Evolutionary conservation across 1,284 basidiomycete species (phyloP), one percentile per base, ranked within the genome.

Genomic region (Trichosporon asahii): DNA sequence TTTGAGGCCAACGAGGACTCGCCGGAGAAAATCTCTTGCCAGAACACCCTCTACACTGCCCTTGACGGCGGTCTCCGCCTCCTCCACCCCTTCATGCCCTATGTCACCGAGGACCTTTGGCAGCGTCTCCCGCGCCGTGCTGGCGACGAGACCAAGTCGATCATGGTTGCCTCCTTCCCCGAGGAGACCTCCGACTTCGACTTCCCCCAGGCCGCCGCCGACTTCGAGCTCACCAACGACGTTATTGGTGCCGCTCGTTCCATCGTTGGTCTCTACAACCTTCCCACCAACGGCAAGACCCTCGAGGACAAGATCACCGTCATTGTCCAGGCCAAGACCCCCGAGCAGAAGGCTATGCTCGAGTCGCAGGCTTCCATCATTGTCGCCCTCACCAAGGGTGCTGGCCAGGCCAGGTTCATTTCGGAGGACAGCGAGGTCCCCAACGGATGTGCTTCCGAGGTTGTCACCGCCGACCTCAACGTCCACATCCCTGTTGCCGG

Each of bases 21-120:
- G 1, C 86, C 86, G 21, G 88, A 87, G 21, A 88, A 90, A 68
- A 86, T 86, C 65, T 98, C 95, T 7, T 93, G 95, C 14, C 95
- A 98, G 82, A 93, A 99, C 84, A 99, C 96, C 0, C 85, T 99
- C 63, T 98, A 98, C 84, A 96, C 92, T 14, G 95, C 94, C 81
- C 87, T 99, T 53, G 97, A 99, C 77, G 85, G 90, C 69, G 97
- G 96, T 12, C 86, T 99, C 66, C 89, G 90, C 64, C 86, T 99
- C 9, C 86, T 99, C 14, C 97, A 99, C 83, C 96, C 97, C 1
- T 96, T 98, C 86, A 99, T 99, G 97, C 97, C 97, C 1, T 99
- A 91, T 83, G 94, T 99, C 57, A 98, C 96, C 1, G 97, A 99
- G 84, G 97, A 99, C 83, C 85, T 99, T 21, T 99, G 97, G 97